Conservation (phyloP, 2,329 filamentous ascomycete species). For the Cryphonectria carpinicola region DNA sequence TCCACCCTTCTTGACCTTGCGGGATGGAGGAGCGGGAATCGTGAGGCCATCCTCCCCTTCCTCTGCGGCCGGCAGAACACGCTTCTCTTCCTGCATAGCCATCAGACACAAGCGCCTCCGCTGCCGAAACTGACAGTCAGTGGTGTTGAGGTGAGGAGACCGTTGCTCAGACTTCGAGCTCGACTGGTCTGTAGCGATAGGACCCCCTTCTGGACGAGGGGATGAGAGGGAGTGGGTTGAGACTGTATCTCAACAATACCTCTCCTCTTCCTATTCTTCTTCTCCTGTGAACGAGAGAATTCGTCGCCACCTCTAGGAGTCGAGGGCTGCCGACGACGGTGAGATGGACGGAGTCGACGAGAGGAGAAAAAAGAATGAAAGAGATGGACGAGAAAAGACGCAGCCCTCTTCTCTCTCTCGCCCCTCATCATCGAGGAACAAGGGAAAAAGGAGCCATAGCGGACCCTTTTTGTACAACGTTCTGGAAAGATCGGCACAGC, state of each 20-base stretch:
- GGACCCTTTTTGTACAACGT: slow-evolving; percentile 1
- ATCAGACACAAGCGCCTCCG: background rate
- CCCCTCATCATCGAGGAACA: background rate
- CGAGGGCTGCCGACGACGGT: too few species aligned
- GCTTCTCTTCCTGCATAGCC: background rate
- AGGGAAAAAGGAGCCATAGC: background rate
- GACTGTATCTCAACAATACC: background rate
- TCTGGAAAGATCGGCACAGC: slow-evolving; percentile 5
- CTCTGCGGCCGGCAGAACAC: background rate
- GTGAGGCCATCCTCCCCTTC: background rate
- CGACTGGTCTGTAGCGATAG: background rate
- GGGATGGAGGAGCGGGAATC: background rate
- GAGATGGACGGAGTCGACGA: background rate
- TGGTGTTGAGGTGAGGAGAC: background rate
- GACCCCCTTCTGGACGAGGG: background rate
- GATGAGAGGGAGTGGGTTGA: background rate
- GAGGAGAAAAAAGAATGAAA: background rate
- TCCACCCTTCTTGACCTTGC: background rate
- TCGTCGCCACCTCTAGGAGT: background rate
- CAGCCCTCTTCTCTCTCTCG: background rate
- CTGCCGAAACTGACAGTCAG: background rate
- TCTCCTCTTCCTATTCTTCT: background rate
- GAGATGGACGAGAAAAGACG: too few species aligned
- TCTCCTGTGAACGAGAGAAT: background rate
- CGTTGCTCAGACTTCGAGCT: background rate